Percentiles rank a stretch among this genome's conserved stretches.
These are phyloP conservation scores for Cryphonectria japonica DNA, from an alignment of 2,329 filamentous ascomycete genomes.

Conservation along the genomic window DNA sequence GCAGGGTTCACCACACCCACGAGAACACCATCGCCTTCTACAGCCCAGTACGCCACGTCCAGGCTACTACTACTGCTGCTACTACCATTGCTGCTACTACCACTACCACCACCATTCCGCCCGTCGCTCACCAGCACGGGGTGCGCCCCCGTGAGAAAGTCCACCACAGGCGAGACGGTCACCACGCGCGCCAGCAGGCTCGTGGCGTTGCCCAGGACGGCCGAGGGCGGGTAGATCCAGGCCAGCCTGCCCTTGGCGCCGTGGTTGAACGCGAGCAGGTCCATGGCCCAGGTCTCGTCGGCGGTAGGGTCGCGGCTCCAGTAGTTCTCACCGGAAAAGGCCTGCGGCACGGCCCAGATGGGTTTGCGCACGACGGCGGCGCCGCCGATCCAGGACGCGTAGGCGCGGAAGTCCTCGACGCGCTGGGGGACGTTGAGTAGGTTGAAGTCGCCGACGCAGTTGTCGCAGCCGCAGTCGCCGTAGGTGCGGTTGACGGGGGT, in stretches of 20 bases:
- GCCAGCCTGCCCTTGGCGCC: constrained; percentile 48
- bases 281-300: constrained; percentile 50
- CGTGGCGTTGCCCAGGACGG: constrained; percentile 42
- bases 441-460: constrained; percentile 50
- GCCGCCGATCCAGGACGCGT: constrained; percentile 49
- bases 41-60: constrained; percentile 44
- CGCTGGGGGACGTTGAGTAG: constrained; percentile 54
- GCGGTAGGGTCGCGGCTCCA: constrained; percentile 51
- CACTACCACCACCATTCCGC: constrained; percentile 29
- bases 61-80: constrained; percentile 32
- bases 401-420: constrained; percentile 43
- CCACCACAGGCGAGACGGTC: constrained; percentile 41
- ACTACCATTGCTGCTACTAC: constrained; percentile 21
- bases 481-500: constrained; percentile 62
- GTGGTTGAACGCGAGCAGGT: constrained; percentile 49
- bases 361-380: constrained; percentile 50
- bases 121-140: constrained; percentile 30
- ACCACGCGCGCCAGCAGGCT: constrained; percentile 46
- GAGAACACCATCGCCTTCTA: constrained; percentile 35
- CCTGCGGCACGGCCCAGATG: constrained; percentile 51
- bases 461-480: constrained; percentile 67
- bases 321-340: constrained; percentile 52
- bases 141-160: constrained; percentile 44
- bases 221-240: constrained; percentile 50
- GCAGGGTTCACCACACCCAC: constrained; percentile 44